Evolutionary conservation across 2,329 filamentous ascomycete species (phyloP), one percentile per base, ranked within the genome.

Genomic region (Lecanoromycetidae sp.): DNA sequence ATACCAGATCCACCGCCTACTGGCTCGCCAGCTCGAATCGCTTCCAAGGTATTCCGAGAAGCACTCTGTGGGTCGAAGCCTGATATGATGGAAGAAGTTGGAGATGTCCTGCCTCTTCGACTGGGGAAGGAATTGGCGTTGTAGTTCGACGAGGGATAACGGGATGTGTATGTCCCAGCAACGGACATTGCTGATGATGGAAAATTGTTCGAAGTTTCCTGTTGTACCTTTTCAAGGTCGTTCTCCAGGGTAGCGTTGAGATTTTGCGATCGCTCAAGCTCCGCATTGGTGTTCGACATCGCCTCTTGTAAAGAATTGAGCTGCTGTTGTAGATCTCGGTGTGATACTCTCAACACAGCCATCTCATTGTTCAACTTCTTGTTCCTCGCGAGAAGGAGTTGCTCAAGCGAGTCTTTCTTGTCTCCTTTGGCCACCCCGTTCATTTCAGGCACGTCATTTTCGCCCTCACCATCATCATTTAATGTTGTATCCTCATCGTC

Each of bases 51-150:
- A 30, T 66, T 68, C 29, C 63, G 61, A 17, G 65, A 69, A 39
- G 66, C 62, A 34, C 69, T 70, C 35, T 77, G 74, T 19, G 84
- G 80, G 58, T 94, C 85, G 60, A 95, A 87, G n/a, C 91, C 91
- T 51, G 88, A 95, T 57, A 98, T 96, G 58, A 98, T 96, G 17
- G 90, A 96, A 3, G 90, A 96, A 1, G 91, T 96, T 0, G 91
- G 93, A 2, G 91, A 96, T 41, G 73, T 71, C 33, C 82, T 77
- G 25, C 83, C 78, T 57, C 79, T 77, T 40, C 84, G 76, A 15
- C 77, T 73, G 13, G 61, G 60, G 49, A 68, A 71, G 3, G 69
- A 67, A 10, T 56, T 56, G 36, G 58, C 56, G 1, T 74, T 71
- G 32, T 84, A 80, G 15, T 46, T 48, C 7, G 52, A 47, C 55